Conservation (phyloP, 2,329 filamentous ascomycete species). For the Alternaria conjuncta region DNA sequence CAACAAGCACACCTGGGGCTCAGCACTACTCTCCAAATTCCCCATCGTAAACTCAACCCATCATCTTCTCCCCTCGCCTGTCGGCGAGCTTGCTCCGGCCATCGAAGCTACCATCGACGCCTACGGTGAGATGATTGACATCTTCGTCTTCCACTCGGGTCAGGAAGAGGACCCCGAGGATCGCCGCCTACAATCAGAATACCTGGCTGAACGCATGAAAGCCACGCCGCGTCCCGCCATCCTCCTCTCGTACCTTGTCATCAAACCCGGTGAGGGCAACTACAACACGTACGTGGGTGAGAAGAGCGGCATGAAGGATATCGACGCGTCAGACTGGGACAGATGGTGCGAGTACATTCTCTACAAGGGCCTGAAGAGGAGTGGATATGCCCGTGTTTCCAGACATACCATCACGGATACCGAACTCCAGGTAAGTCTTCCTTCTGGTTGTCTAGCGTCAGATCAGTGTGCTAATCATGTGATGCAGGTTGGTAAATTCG, state of each 20-base stretch:
- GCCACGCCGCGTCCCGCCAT: slow-evolving; percentile 79
- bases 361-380: slow-evolving; percentile 84
- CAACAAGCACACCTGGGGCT: slow-evolving; percentile 99
- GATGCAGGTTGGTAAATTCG: slow-evolving; percentile 81
- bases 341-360: slow-evolving; percentile 99
- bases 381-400: slow-evolving; percentile 88
- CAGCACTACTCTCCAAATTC: slow-evolving; percentile 92
- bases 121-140: slow-evolving; percentile 87
- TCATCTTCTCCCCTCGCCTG: slow-evolving; percentile 89
- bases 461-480: neutral
- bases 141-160: slow-evolving; percentile 98
- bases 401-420: slow-evolving; percentile 95
- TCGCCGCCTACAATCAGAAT: slow-evolving; percentile 82
- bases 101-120: slow-evolving; percentile 96
- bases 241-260: slow-evolving; percentile 90
- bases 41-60: slow-evolving; percentile 97
- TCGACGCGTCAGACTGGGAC: slow-evolving; percentile 92
- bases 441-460: neutral
- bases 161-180: slow-evolving; percentile 97
- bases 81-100: slow-evolving; percentile 91
- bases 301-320: slow-evolving; percentile 89
- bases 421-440: slow-evolving; percentile 76
- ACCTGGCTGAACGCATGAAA: slow-evolving; percentile 88
- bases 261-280: slow-evolving; percentile 87
- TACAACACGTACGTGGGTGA: slow-evolving; percentile 95